Percentiles rank a stretch among this genome's conserved stretches.
Evolutionary conservation across 2,329 filamentous ascomycete species (phyloP).

Genomic region (Colletotrichum endophyticum): DNA sequence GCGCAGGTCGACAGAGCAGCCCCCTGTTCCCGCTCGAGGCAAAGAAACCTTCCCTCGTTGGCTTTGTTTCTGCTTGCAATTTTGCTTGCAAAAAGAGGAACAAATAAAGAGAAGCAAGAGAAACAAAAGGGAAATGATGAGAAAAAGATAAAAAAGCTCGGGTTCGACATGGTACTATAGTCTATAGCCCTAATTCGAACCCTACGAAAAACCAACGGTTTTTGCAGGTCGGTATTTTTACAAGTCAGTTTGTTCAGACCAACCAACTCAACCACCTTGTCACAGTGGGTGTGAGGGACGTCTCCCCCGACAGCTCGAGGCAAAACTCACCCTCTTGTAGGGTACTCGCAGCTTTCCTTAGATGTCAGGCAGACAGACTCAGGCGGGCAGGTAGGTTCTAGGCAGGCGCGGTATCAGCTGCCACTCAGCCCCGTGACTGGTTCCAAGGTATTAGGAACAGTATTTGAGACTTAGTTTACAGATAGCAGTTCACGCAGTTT

Average conservation of each 20-base stretch:
- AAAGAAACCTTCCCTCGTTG: neutral
- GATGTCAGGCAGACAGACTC: neutral
- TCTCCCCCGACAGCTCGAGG: fast-evolving
- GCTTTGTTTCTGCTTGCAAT: no score
- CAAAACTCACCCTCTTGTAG: neutral
- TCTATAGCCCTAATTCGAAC: neutral
- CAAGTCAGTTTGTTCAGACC: no score
- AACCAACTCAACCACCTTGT: neutral
- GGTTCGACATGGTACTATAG: neutral
- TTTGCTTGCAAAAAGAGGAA: no score
- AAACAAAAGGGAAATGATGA: no score
- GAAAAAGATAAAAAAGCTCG: neutral
- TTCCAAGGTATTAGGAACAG: fast-evolving
- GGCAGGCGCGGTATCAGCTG: neutral
- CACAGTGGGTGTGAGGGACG: neutral
- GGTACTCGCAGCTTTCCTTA: neutral
- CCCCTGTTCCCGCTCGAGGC: fast-evolving
- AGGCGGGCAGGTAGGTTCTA: neutral
- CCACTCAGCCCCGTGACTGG: fast-evolving
- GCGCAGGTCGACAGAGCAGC: neutral
- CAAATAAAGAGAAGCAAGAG: fast-evolving
- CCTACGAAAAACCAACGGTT: neutral
- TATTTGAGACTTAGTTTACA: fast-evolving
- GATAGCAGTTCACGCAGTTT: no score
- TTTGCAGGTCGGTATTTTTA: neutral